Evolutionary conservation across 805 yeast species (phyloP), one percentile per base, ranked within the genome.

Genomic region (Metschnikowia noctiluminum): DNA sequence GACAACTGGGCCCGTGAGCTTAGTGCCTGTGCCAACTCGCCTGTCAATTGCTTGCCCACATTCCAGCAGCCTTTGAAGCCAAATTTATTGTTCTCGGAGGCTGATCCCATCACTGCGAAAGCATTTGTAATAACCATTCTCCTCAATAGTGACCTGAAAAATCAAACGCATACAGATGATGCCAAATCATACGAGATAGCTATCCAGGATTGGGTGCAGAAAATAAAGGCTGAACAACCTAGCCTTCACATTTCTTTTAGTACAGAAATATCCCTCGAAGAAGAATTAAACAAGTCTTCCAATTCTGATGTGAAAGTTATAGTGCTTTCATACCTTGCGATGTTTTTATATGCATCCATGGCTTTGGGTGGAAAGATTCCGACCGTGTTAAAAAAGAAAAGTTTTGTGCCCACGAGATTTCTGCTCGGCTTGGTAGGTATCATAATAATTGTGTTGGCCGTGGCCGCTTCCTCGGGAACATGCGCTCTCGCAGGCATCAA

Each of bases 41-140:
- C 98, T 0, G 97, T 92, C 1, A 84, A 80, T 53, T 92, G 99
- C 62, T 69, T 92, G 36, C 98, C 99, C 0, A 68, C 84, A 0
- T 92, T 91, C 66, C 96, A 89, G 60, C 97, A 90, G 63, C 98
- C 98, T 0, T 71, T 92, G 53, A 85, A 83, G 56, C 79, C 82
- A 28, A 80, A 84, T 45, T 56, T 89, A 15, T 63, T 92, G 4
- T 88, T 92, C 65, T 62, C 68, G 6, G 72, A 69, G 28, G 74
- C 69, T 6, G 74, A 80, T 56, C 77, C 84, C 1, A 63, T 86
- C 26, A 64, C 79, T 0, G 75, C 97, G 0, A 70, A 75, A 35
- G 96, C 98, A 0, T 77, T 92, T 42, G 86, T 88, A 1, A 78
- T 87, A 0, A 89, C 97, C 0, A 68, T 89, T 37, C 73, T 92